Base-by-base conservation (phyloP, 1,284 basidiomycete species). In the Meira miltonrushii region DNA sequence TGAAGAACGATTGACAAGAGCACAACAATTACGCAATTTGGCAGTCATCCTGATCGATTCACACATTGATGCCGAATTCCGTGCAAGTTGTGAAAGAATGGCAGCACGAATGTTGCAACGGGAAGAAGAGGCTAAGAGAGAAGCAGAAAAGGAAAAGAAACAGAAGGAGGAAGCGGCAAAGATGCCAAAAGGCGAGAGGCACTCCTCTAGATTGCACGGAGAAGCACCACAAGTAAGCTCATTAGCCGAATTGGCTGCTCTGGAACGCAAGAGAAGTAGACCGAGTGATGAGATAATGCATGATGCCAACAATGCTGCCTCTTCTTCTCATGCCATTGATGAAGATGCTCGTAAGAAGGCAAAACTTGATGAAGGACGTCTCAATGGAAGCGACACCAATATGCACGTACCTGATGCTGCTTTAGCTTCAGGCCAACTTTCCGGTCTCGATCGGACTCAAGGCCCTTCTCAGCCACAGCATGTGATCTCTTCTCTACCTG, bases 21-120 rank as follows among this genome's bases (percentile, higher is more conserved):
- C 95, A 0, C 87, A 90, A 63, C 88, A 92, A 55, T 91, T 98
- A 91, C 84, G 87, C 60, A 92, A 87, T 33, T 86, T 91, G 48
- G 85, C 91, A 0, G 84, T 90, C 74, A 86, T 96, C 61, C 88
- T 92, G 80, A 84, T 95, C 57, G 86, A 90, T 69, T 79, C 80
- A 62, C 87, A 89, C 69, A 92, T 96, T 74, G 95, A 98, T 76
- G 84, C 85, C 0, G 83, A 85, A 50, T 89, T 96, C 79, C 82
- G 83, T 44, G 72, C 87, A 33, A 93, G 96, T 76, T 97, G 93
- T 77, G 87, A 89, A 77, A 83, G 88, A 58, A 94, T 94, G 88
- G 88, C 89, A 9, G 83, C 80, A 50, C 82, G 94, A 38, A 88
- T 93, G 79, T 80, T 84, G 61, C 85, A 87, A 77, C 81, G 90